phyloP scores from a whole-genome alignment of 1,139 yeast genomes.

The Petasospora fabianii region DNA sequence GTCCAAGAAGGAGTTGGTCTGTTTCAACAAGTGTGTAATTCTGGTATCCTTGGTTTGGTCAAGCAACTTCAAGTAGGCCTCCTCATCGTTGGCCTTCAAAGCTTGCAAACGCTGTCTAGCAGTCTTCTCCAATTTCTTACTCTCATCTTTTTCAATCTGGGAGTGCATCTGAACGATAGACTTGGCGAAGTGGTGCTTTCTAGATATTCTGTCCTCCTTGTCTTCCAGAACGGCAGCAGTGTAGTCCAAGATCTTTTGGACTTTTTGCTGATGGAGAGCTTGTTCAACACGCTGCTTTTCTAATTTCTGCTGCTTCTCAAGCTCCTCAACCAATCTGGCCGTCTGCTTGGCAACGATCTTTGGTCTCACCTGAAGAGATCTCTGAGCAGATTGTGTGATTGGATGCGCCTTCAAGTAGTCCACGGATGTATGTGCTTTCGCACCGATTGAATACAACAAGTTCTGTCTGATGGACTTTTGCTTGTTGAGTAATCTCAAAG shows the following conservation, averaged over 20 bases:
- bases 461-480: conserved; percentile 84
- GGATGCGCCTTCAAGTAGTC: conserved; percentile 46
- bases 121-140: conserved; percentile 65
- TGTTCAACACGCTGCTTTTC: conserved; percentile 45
- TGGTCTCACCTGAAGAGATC: conserved; percentile 64
- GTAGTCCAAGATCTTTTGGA: conserved; percentile 37
- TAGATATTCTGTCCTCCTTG: conserved; percentile 26
- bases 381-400: conserved; percentile 53
- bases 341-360: conserved; percentile 66
- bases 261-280: conserved; percentile 32
- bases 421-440: conserved; percentile 54
- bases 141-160: conserved; percentile 68
- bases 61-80: conserved; percentile 72
- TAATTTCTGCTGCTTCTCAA: conserved; percentile 52
- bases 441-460: conserved; percentile 62
- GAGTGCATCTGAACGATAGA: conserved; percentile 52
- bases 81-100: conserved; percentile 79
- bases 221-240: conserved; percentile 32
- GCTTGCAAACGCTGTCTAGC: conserved; percentile 88
- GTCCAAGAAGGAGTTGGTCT: conserved; percentile 73
- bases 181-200: conserved; percentile 33
- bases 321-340: conserved; percentile 56
- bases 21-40: conserved; percentile 73
- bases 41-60: conserved; percentile 84
- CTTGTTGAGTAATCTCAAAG: conserved; percentile 71